Base-by-base conservation (phyloP, 2,329 filamentous ascomycete genomes). In the Lasiodiplodia citricola region DNA sequence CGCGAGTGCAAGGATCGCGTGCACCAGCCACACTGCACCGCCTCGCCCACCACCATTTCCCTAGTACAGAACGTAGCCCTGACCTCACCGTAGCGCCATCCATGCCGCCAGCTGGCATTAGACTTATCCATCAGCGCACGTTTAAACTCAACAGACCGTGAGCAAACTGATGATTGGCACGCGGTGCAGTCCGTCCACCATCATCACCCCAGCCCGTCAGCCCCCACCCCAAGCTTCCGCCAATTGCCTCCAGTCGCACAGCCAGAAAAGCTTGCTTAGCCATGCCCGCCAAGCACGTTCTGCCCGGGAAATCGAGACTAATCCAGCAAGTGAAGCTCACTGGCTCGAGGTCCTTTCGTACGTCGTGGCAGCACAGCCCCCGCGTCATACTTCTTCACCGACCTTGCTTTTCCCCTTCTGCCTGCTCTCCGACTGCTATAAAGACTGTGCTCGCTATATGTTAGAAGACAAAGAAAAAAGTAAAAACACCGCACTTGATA, bases 1-100 rank as follows among this genome's bases (percentile, higher is more conserved):
- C 54, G 54, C 54, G 54, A 21, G 10, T 6, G 11, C 7, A 16
- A 31, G 21, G 18, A 5, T 35, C 18, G 23, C 65, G 56, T 13
- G 47, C 65, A 52, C 44, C 14, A 67, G 41, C 65, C 41, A 44
- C 63, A 51, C 25, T 37, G 23, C 52, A 44, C 51, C 16, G 28
- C 50, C 31, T 23, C 31, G 35, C 21, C 52, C 62, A 55, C 41
- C 62, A 41, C 47, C n/a, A 54, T 21, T 41, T 38, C 18, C 50
- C 35, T 25, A 28, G 18, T 28, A 31, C 25, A 16, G 16, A 18
- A 21, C 41, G 18, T n/a, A 23, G 31, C 41, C 25, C 13, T 41
- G 47, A 54, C 41, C 44, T 51, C 13, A 52, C 62, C 52, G 44
- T 31, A 52, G 21, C 57, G 7, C 41, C 21, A n/a, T n/a, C n/a